Evolutionary conservation across 495 filamentous ascomycete genomes (phyloP), one percentile per base, ranked within the genome.

Genomic region (Penicillium herquei): DNA sequence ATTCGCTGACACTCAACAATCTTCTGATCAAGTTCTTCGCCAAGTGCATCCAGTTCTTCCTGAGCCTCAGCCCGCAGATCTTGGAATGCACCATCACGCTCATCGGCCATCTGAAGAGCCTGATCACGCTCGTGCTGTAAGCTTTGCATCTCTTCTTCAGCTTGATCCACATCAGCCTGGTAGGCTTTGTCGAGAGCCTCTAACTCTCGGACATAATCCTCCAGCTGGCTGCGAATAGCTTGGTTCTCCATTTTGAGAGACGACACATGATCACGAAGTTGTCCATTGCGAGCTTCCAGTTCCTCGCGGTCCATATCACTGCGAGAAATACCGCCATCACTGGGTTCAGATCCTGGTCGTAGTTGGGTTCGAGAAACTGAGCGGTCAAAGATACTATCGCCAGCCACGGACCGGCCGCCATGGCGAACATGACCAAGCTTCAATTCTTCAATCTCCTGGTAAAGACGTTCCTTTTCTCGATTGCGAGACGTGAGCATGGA

Each of bases 401-500:
- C 88, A 8, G 92, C 84, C 13, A 92, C 69, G 3, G 85, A 87
- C 40, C 81, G 77, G 34, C 69, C 71, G 30, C 75, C 78, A 56
- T 87, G 86, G 44, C 87, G 83, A 12, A 91, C 85, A 56, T 91
- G 85, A 3, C 85, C 84, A 55, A 98, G 82, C 66, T 98, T 98
- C 46, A 98, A 80, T 51, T 96, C 91, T 72, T 98, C 94, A 42
- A 97, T 98, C 65, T 98, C 94, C 56, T 96, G 90, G 65, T 97
- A 95, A 13, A 98, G 78, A 4, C 92, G 87, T 61, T 97, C 92
- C 65, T 94, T 93, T 68, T 98, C 94, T 33, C 91, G 84, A 62
- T 98, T 96, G 7, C 94, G 82, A 33, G 94, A 96, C 5, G 95
- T 97, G 7, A 98, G 84, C 93, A 98, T 98, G 0, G 92, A 96